Percentiles rank a stretch among this genome's conserved stretches.
Evolutionary conservation across 768 basidiomycete genomes (phyloP).

Genomic region (Rhodotorula kratochvilovae): DNA sequence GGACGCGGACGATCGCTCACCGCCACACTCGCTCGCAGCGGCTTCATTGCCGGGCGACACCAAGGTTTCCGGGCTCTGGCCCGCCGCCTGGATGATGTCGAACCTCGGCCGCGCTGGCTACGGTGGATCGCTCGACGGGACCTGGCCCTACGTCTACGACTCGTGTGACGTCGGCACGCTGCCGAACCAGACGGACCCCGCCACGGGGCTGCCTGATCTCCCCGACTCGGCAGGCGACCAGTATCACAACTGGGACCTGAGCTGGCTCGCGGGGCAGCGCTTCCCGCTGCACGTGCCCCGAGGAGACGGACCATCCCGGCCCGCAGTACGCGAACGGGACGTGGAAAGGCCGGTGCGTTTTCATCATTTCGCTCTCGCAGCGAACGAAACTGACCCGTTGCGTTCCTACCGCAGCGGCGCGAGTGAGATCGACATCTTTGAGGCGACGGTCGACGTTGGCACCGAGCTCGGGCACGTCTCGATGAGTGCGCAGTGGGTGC

Average conservation of each 20-base stretch:
- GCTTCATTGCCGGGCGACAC: constrained; percentile 11
- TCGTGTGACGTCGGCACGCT: constrained; percentile 85
- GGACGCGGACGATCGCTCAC: not conserved
- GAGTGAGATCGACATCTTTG: constrained; percentile 41
- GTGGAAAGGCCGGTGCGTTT: constrained; percentile 27
- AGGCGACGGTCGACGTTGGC: constrained; percentile 26
- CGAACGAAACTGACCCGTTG: constrained; percentile 59
- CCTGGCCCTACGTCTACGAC: constrained; percentile 54
- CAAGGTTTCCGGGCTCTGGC: constrained; percentile 25
- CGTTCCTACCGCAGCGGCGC: constrained; percentile 12
- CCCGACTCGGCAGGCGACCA: constrained; percentile 58
- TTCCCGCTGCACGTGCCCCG: constrained; percentile 84
- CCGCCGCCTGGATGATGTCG: constrained; percentile 44
- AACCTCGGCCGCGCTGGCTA: constrained; percentile 83
- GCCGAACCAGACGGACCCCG: constrained; percentile 75
- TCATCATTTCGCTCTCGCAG: constrained; percentile 56
- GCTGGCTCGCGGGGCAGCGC: constrained; percentile 71
- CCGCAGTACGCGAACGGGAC: constrained; percentile 57
- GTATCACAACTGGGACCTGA: constrained; percentile 49
- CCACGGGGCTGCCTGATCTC: constrained; percentile 46
- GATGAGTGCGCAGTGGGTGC: constrained; percentile 62
- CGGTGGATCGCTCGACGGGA: constrained; percentile 84
- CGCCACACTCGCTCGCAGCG: too few species aligned
- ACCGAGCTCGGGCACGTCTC: constrained; percentile 61
- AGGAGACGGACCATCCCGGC: constrained; percentile 66